Conservation (phyloP, 1,139 yeast genomes). For the Meyerozyma smithsonii region DNA sequence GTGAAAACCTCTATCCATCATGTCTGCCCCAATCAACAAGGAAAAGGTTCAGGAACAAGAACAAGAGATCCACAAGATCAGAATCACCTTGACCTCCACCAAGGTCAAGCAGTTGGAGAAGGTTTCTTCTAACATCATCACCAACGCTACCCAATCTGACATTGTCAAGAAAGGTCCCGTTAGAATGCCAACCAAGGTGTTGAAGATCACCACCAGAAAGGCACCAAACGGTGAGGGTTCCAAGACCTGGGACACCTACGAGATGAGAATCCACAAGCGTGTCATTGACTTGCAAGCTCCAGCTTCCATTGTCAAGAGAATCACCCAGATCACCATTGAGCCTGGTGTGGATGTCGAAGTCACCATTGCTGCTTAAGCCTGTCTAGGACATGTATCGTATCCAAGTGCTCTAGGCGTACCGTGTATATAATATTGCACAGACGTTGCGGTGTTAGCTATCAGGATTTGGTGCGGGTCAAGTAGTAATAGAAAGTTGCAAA, state of each 20-base stretch:
- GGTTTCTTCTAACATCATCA: conserved; percentile 81
- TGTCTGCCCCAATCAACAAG: conserved; percentile 80
- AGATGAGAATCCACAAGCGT: conserved; percentile 99
- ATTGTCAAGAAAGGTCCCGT: conserved; percentile 97
- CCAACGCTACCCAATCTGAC: conserved; percentile 78
- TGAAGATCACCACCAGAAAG: conserved; percentile 99
- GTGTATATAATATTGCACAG: conserved; percentile 46
- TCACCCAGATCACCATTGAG: conserved; percentile 86
- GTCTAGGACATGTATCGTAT: conserved; percentile 17
- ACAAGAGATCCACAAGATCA: conserved; percentile 90
- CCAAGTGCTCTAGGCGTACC: conserved; percentile 61
- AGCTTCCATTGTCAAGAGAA: conserved; percentile 88
- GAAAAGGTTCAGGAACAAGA: conserved; percentile 70
- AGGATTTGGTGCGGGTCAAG: conserved; percentile 36
- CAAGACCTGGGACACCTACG: conserved; percentile 99
- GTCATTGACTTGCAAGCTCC: conserved; percentile 98
- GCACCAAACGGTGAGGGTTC: conserved; percentile 99
- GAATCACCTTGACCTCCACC: conserved; percentile 99
- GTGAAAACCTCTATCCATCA: conserved; percentile 48
- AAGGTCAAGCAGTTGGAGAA: conserved; percentile 98
- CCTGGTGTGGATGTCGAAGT: conserved; percentile 39
- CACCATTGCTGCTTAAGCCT: conserved; percentile 26
- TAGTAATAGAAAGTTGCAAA: neutral
- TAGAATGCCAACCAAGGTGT: conserved; percentile 99
- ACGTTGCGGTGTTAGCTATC: conserved; percentile 63